A percentile compares a stretch with the other conserved stretches of the same genome.
phyloP scores from a whole-genome alignment of 2,329 filamentous ascomycete genomes.

The Calonectria hawksworthii region DNA sequence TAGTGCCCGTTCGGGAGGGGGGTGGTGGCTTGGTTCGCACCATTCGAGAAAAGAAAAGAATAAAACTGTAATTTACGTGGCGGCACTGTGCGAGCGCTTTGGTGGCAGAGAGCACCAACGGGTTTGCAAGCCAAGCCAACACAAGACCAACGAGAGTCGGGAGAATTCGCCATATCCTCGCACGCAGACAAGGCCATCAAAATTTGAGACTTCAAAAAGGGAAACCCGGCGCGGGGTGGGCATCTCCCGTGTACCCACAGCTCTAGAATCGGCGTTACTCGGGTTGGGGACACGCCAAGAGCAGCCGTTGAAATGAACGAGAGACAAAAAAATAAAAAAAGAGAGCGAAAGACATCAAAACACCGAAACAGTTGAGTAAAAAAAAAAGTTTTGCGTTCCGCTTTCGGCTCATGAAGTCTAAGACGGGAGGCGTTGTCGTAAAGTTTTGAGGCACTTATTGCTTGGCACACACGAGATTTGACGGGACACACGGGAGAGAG shows the following conservation, averaged over 20 bases:
- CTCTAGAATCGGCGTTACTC: slow-evolving; percentile 17
- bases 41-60: slow-evolving; percentile 16
- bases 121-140: background rate
- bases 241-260: slow-evolving; percentile 17
- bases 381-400: background rate
- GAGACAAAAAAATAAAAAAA: slow-evolving; percentile 1
- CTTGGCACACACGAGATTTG: slow-evolving; percentile 10
- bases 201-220: background rate
- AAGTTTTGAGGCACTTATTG: slow-evolving; percentile 12
- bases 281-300: slow-evolving; percentile 9
- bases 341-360: background rate
- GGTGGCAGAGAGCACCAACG: slow-evolving; percentile 5
- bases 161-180: background rate
- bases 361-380: background rate
- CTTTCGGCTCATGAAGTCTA: background rate
- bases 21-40: slow-evolving; percentile 11
- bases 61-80: background rate
- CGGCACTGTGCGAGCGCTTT: background rate
- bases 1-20: slow-evolving; percentile 11
- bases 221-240: slow-evolving; percentile 7
- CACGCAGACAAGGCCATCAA: background rate
- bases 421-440: slow-evolving; percentile 6
- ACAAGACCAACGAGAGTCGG: slow-evolving; percentile 8
- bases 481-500: slow-evolving; percentile 6
- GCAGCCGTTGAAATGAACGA: background rate